Conservation (phyloP, 306 rosid species). For the Inga laurina region DNA sequence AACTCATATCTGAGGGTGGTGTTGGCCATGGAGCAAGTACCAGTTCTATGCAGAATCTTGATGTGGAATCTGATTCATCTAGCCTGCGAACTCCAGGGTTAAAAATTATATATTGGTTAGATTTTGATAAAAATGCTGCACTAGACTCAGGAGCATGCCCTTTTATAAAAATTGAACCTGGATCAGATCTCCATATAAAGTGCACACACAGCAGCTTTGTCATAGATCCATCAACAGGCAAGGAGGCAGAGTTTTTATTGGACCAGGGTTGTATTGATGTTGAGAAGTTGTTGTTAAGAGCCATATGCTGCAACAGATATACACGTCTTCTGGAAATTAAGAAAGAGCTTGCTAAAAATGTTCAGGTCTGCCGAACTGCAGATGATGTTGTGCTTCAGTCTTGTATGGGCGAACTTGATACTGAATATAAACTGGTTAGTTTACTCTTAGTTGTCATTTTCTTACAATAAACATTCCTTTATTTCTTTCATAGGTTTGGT, state of each 20-base stretch:
- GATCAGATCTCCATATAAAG: slow-evolving; percentile 81
- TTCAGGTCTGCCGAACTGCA: slow-evolving; percentile 66
- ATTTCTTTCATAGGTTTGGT: background rate
- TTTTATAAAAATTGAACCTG: slow-evolving; percentile 88
- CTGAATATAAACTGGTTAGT: slow-evolving; percentile 71
- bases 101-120: slow-evolving; percentile 90
- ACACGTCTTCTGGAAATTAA: slow-evolving; percentile 94
- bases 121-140: slow-evolving; percentile 72
- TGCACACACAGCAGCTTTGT: slow-evolving; percentile 84
- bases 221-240: slow-evolving; percentile 85
- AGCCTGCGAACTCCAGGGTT: slow-evolving; percentile 85
- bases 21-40: slow-evolving; percentile 65
- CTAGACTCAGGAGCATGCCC: slow-evolving; percentile 76
- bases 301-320: slow-evolving; percentile 87
- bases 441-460: background rate
- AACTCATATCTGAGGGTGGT: slow-evolving; percentile 74
- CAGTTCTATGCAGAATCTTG: slow-evolving; percentile 71
- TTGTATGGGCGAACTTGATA: slow-evolving; percentile 53
- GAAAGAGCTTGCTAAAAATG: slow-evolving; percentile 73
- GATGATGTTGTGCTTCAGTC: slow-evolving; percentile 82
- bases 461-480: background rate
- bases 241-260: slow-evolving; percentile 82
- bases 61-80: slow-evolving; percentile 82
- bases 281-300: slow-evolving; percentile 85
- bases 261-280: slow-evolving; percentile 94